These are phyloP conservation scores for Aristolochia contorta DNA, from an alignment of 164 flowering plant genomes.

Conservation along the genomic window DNA sequence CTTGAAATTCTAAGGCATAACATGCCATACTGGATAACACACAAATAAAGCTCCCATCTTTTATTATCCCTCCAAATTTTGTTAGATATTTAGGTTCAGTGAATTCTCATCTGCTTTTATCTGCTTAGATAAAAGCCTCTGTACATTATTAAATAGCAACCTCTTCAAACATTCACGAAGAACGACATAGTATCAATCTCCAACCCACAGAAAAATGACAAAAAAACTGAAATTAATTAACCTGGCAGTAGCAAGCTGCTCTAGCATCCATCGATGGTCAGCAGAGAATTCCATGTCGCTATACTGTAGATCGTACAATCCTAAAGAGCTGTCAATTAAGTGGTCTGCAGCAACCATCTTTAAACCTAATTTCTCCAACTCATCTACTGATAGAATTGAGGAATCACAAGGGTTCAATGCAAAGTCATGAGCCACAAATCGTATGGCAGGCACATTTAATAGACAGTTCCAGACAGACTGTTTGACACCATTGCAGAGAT, in stretches of 20 bases:
- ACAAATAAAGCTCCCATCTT: too few relatives aligned
- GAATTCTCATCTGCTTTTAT: too few relatives aligned
- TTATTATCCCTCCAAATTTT: too few relatives aligned
- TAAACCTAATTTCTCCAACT: slow-evolving; percentile 36
- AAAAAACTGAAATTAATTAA: slow-evolving; percentile 4
- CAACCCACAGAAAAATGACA: background rate
- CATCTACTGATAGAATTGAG: slow-evolving; percentile 26
- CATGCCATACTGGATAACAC: too few relatives aligned
- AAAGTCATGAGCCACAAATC: slow-evolving; percentile 16
- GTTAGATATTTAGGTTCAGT: too few relatives aligned
- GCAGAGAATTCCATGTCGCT: slow-evolving; percentile 32
- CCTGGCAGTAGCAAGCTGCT: slow-evolving; percentile 54
- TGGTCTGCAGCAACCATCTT: slow-evolving; percentile 47
- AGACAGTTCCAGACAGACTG: slow-evolving; percentile 39
- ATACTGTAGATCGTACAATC: slow-evolving; percentile 52
- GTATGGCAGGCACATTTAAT: slow-evolving; percentile 36
- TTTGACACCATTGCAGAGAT: slow-evolving; percentile 37
- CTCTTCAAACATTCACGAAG: background rate
- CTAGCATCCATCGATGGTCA: slow-evolving; percentile 43
- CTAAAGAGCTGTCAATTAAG: slow-evolving; percentile 59
- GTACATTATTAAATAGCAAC: too few relatives aligned
- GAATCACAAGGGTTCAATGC: slow-evolving; percentile 12
- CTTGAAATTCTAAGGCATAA: too few relatives aligned
- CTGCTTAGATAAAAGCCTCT: too few relatives aligned
- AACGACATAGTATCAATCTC: background rate